A percentile compares a stretch with the other conserved stretches of the same genome.
Conservation (phyloP, 805 yeast species). For the Starmerella apis region DNA sequence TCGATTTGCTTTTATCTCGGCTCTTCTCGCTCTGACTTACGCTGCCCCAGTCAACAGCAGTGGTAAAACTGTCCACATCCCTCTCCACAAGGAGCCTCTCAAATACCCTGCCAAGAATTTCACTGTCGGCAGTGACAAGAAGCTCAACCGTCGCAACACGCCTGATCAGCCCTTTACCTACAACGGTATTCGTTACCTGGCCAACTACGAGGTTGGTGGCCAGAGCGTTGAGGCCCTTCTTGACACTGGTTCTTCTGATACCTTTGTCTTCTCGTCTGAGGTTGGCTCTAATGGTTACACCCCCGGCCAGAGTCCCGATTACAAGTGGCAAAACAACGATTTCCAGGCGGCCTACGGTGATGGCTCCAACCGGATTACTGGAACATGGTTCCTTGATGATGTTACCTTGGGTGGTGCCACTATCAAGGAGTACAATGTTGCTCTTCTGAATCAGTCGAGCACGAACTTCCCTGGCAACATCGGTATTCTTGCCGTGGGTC, state of each 20-base stretch:
- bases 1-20: background rate
- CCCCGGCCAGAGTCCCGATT: slow-evolving; percentile 23
- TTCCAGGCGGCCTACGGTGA: slow-evolving; percentile 9
- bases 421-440: slow-evolving; percentile 49
- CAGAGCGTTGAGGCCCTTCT: slow-evolving; percentile 38
- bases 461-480: slow-evolving; percentile 41
- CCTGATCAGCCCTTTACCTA: slow-evolving; percentile 1
- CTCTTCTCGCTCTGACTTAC: background rate
- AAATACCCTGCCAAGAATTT: background rate
- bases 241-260: slow-evolving; percentile 63
- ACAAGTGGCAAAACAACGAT: slow-evolving; percentile 8
- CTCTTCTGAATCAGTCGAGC: slow-evolving; percentile 55
- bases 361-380: slow-evolving; percentile 33
- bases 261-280: slow-evolving; percentile 44
- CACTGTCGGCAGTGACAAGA: too few relatives aligned
- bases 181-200: slow-evolving; percentile 18
- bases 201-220: slow-evolving; percentile 39
- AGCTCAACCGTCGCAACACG: background rate
- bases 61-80: slow-evolving; percentile 2
- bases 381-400: slow-evolving; percentile 50
- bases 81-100: background rate
- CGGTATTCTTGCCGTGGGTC: slow-evolving; percentile 31
- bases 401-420: slow-evolving; percentile 44
- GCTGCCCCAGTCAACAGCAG: background rate
- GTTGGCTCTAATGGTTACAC: slow-evolving; percentile 23